phyloP scores from a whole-genome alignment of 495 filamentous ascomycete species.

The Penicillium verhagenii region DNA sequence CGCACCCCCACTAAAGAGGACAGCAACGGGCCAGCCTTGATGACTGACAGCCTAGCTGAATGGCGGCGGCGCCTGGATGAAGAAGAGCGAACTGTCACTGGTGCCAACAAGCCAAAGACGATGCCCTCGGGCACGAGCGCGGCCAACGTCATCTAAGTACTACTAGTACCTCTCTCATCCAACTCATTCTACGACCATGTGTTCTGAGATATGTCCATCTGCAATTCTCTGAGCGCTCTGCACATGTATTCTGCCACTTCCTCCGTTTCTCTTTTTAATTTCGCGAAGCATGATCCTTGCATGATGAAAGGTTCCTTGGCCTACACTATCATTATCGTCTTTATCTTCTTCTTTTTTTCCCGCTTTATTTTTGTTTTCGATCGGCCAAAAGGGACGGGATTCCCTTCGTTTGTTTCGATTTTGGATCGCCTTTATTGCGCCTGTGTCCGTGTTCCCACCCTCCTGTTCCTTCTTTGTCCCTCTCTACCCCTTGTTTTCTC shows the following conservation, averaged over 20 bases:
- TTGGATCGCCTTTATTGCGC: slow-evolving; percentile 1
- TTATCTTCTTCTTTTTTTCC: slow-evolving; percentile 3
- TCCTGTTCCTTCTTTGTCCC: slow-evolving; percentile 1
- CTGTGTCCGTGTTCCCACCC: slow-evolving; percentile 1
- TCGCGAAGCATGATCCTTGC: slow-evolving; percentile 21
- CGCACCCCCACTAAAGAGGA: slow-evolving; percentile 56
- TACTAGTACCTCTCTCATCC: too few relatives aligned
- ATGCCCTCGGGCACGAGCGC: slow-evolving; percentile 21
- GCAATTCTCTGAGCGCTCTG: slow-evolving; percentile 24
- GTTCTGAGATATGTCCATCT: slow-evolving; percentile 27
- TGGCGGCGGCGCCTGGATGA: slow-evolving; percentile 73
- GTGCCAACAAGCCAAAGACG: slow-evolving; percentile 29
- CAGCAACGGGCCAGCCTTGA: slow-evolving; percentile 39
- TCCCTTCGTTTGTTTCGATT: slow-evolving; percentile 21
- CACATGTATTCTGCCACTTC: slow-evolving; percentile 16
- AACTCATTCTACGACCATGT: slow-evolving; percentile 21
- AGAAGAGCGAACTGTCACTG: slow-evolving; percentile 45
- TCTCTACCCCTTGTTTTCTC: slow-evolving; percentile 15
- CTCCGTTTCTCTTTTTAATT: slow-evolving; percentile 12
- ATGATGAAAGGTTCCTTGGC: slow-evolving; percentile 18
- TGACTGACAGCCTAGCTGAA: slow-evolving; percentile 70
- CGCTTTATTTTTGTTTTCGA: not conserved
- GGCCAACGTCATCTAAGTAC: slow-evolving; percentile 40
- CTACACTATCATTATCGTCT: slow-evolving; percentile 9
- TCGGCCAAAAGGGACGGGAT: slow-evolving; percentile 18